A percentile compares a stretch with the other conserved stretches of the same genome.
Evolutionary conservation across 331 rosid species (phyloP).

Genomic region (Quercus lobata): DNA sequence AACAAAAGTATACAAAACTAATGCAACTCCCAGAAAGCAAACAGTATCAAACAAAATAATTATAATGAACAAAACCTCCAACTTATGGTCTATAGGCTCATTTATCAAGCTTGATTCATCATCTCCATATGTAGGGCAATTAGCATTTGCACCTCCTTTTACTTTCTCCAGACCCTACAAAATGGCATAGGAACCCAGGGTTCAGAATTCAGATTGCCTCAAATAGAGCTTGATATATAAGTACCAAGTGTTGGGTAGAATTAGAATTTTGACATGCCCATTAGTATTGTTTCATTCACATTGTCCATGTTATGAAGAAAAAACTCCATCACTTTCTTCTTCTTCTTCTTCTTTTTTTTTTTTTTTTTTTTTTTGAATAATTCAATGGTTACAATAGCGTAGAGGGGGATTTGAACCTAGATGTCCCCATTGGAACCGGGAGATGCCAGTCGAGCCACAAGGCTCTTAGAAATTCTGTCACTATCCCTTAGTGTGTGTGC

Average conservation of each 20-base stretch:
- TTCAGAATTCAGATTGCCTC: neutral
- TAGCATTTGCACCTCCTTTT: conserved; percentile 25
- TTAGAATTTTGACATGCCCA: neutral
- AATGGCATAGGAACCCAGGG: neutral
- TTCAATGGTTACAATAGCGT: no score
- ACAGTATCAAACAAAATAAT: conserved; percentile 2
- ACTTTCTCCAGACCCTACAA: conserved; percentile 42
- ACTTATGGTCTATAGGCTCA: conserved; percentile 21
- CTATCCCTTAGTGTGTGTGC: no score
- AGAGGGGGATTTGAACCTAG: no score
- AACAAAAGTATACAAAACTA: neutral
- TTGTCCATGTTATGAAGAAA: neutral
- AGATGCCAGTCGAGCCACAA: no score
- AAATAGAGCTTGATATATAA: neutral
- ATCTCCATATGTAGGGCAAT: conserved; percentile 21
- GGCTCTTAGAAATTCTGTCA: no score
- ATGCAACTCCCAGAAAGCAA: conserved; percentile 8
- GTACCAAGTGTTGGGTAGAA: neutral
- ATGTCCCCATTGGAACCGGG: no score
- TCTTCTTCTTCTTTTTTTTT: neutral
- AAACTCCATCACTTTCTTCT: neutral
- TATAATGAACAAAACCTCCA: conserved; percentile 50
- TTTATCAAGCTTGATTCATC: conserved; percentile 23
- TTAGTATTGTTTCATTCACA: neutral
- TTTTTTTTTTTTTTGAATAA: neutral